Percentiles rank a stretch among this genome's conserved stretches.
These are phyloP conservation scores for Pichia nakasei DNA, from an alignment of 805 yeast species.

Conservation along the genomic window DNA sequence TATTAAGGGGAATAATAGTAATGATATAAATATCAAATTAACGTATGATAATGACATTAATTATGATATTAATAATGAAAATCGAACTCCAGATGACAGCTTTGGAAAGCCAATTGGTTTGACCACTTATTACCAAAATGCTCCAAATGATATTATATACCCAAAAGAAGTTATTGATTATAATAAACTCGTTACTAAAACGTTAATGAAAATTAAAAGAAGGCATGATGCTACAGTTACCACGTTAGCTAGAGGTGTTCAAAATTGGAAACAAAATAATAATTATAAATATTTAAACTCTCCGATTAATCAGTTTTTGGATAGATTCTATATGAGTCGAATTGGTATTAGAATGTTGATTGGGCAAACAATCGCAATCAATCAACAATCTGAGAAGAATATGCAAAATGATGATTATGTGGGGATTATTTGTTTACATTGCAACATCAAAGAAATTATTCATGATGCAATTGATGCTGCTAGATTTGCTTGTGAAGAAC, in stretches of 20 bases:
- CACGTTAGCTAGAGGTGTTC: slow-evolving; percentile 86
- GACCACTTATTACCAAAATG: slow-evolving; percentile 30
- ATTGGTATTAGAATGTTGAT: slow-evolving; percentile 90
- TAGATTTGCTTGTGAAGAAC: slow-evolving; percentile 82
- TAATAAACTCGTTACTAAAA: slow-evolving; percentile 56
- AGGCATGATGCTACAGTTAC: slow-evolving; percentile 91
- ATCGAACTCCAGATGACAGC: neutral
- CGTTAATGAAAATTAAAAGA: slow-evolving; percentile 62
- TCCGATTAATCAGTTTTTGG: slow-evolving; percentile 72
- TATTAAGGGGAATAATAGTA: neutral
- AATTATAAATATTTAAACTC: slow-evolving; percentile 46
- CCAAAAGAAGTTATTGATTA: slow-evolving; percentile 68
- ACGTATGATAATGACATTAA: neutral
- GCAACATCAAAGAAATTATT: slow-evolving; percentile 76
- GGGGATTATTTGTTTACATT: slow-evolving; percentile 80
- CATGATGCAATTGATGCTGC: slow-evolving; percentile 88
- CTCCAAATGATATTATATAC: slow-evolving; percentile 49
- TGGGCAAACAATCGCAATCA: slow-evolving; percentile 85
- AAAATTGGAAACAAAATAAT: slow-evolving; percentile 68
- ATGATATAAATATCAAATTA: neutral
- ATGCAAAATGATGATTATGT: slow-evolving; percentile 61
- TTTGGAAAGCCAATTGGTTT: slow-evolving; percentile 11
- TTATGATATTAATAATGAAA: neutral
- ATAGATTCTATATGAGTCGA: slow-evolving; percentile 80
- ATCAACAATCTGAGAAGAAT: slow-evolving; percentile 21